Evolutionary conservation across 208 protist genomes (phyloP).

Genomic region (Leptomonas pyrrhocoris): DNA sequence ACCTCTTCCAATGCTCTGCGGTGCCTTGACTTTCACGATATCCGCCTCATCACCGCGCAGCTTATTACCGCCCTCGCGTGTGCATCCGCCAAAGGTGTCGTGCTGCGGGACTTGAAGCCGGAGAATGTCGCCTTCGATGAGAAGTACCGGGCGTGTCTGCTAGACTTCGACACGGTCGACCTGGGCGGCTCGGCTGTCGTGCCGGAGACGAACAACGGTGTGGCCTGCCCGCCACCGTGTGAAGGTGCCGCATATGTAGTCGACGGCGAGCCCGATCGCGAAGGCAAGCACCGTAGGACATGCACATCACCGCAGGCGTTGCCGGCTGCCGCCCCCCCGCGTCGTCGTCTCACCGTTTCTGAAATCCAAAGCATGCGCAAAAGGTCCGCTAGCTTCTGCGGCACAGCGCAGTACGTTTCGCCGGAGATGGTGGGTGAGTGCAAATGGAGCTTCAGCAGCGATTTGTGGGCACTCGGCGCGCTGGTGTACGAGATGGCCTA

Average conservation of each 20-base stretch:
- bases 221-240: conserved; percentile 33
- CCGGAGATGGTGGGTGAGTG: conserved; percentile 94
- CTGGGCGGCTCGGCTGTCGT: conserved; percentile 26
- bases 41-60: conserved; percentile 87
- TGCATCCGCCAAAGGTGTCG: conserved; percentile 58
- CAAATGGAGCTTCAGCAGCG: conserved; percentile 92
- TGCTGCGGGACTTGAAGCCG: conserved; percentile 91
- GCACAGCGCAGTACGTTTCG: conserved; percentile 94
- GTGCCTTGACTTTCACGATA: conserved; percentile 81
- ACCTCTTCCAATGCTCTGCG: conserved; percentile 32
- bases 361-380: conserved; percentile 84
- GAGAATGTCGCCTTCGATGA: conserved; percentile 89
- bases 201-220: conserved; percentile 60
- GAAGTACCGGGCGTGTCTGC: conserved; percentile 76
- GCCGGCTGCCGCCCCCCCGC: conserved; percentile 8
- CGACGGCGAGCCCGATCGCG: conserved; percentile 7
- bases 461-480: conserved; percentile 95
- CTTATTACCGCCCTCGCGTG: conserved; percentile 66
- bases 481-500: conserved; percentile 93
- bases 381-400: conserved; percentile 86
- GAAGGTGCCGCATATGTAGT: conserved; percentile 2
- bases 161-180: conserved; percentile 92
- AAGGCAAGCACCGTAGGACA: background rate
- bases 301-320: background rate
- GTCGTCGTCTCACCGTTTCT: conserved; percentile 74